Conservation (phyloP, 2,329 filamentous ascomycete genomes). For the Aspergillus candidus region DNA sequence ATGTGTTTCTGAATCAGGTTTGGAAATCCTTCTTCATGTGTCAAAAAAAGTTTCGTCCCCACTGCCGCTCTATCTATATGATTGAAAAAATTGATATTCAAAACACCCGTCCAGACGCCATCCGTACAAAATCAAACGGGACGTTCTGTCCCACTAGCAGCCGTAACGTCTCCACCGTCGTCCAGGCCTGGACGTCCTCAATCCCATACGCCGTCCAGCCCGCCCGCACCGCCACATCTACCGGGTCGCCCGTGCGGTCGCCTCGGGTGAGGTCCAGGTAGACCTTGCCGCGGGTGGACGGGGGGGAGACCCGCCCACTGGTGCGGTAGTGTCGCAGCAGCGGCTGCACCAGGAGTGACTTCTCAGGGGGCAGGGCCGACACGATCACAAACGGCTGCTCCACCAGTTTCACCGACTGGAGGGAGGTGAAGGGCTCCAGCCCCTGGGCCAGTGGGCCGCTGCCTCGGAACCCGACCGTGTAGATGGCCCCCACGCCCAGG, state of each 20-base stretch:
- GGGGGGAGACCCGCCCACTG: conserved; percentile 34
- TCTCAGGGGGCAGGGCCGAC: conserved; percentile 70
- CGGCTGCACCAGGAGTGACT: conserved; percentile 71
- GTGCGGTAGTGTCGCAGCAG: conserved; percentile 64
- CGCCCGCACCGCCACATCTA: conserved; percentile 62
- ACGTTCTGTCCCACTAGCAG: conserved; percentile 80
- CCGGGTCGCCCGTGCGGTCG: conserved; percentile 61
- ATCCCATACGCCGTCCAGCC: conserved; percentile 76
- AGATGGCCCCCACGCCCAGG: conserved; percentile 69
- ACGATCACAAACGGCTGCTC: conserved; percentile 77
- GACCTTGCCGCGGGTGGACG: conserved; percentile 53
- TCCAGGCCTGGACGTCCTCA: conserved; percentile 75
- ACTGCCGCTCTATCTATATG: not conserved
- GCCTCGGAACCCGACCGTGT: conserved; percentile 75
- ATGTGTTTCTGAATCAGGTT: too few relatives aligned
- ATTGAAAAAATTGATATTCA: conserved; percentile 23
- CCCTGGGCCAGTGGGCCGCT: conserved; percentile 53
- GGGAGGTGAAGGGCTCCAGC: conserved; percentile 58
- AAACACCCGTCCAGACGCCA: conserved; percentile 58
- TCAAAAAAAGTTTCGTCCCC: not conserved
- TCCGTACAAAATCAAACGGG: conserved; percentile 76
- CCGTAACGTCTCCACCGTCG: conserved; percentile 72
- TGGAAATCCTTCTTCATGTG: too few relatives aligned
- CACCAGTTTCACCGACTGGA: conserved; percentile 74
- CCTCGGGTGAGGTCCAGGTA: conserved; percentile 73